phyloP scores from a whole-genome alignment of 1,284 basidiomycete genomes.

The Bondarzewia mesenterica region DNA sequence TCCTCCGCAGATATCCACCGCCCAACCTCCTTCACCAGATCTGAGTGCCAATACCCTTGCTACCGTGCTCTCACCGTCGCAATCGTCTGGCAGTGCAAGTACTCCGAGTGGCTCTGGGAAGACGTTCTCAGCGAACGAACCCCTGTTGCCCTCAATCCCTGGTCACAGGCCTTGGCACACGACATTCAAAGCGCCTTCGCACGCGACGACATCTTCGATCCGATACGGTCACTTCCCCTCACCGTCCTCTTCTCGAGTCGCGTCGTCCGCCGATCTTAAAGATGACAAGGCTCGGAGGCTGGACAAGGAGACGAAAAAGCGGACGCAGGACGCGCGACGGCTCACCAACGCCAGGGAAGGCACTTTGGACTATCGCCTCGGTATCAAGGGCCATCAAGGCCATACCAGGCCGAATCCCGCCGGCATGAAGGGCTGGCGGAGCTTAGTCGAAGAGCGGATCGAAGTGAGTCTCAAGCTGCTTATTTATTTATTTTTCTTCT shows the following conservation, averaged over 20 bases:
- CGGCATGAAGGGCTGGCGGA: slow-evolving; percentile 68
- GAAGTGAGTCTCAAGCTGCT: slow-evolving; percentile 53
- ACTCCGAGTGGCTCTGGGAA: background rate
- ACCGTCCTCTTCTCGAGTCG: slow-evolving; percentile 18
- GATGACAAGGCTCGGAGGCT: slow-evolving; percentile 44
- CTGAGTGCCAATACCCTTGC: background rate
- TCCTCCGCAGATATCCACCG: slow-evolving; percentile 18
- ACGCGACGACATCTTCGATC: slow-evolving; percentile 42
- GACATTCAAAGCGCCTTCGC: slow-evolving; percentile 52
- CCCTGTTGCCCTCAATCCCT: slow-evolving; percentile 43
- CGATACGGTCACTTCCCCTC: slow-evolving; percentile 37
- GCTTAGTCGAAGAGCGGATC: slow-evolving; percentile 73
- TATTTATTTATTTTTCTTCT: no score
- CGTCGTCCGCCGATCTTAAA: slow-evolving; percentile 23
- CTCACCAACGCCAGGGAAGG: slow-evolving; percentile 64
- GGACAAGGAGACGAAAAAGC: slow-evolving; percentile 44
- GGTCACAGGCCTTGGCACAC: slow-evolving; percentile 66
- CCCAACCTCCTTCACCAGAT: background rate
- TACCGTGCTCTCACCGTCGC: background rate
- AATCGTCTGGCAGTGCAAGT: background rate
- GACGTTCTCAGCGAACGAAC: slow-evolving; percentile 30
- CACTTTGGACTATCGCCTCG: slow-evolving; percentile 68
- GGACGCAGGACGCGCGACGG: slow-evolving; percentile 44
- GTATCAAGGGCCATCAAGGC: slow-evolving; percentile 32
- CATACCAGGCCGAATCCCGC: slow-evolving; percentile 38